These are phyloP conservation scores for Tilletia horrida DNA, from an alignment of 1,284 basidiomycete genomes.

Conservation along the genomic window DNA sequence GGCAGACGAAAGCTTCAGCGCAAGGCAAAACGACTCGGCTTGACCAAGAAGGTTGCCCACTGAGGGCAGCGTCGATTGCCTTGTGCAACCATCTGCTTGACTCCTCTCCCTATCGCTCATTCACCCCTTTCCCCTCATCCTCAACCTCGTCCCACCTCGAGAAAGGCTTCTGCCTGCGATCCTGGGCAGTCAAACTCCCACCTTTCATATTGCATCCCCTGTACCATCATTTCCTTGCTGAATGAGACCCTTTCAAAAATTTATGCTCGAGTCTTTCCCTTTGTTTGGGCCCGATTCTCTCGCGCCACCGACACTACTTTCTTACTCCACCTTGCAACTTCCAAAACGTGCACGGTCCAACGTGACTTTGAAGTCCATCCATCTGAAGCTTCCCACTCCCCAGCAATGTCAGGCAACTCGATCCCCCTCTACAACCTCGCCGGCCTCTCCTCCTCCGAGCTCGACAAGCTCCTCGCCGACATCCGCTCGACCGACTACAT, in stretches of 20 bases:
- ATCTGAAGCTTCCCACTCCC: not conserved
- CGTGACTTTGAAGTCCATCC: not conserved
- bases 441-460: constrained; percentile 18
- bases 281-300: too few species aligned
- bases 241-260: not conserved
- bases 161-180: too few species aligned
- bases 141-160: not conserved
- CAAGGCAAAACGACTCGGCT: constrained; percentile 14
- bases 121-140: not conserved
- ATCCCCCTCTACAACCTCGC: constrained; percentile 35
- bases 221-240: too few species aligned
- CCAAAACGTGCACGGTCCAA: not conserved
- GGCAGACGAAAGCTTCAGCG: constrained; percentile 9
- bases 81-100: not conserved
- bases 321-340: not conserved
- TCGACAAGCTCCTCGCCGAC: constrained; percentile 27
- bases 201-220: too few species aligned
- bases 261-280: too few species aligned
- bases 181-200: too few species aligned
- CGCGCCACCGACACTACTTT: not conserved
- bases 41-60: constrained; percentile 20
- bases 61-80: not conserved
- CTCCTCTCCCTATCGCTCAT: not conserved
- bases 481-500: constrained; percentile 42
- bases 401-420: constrained; percentile 7